Conservation (phyloP, 345 rosid genomes). For the Lepidium aucheri region DNA sequence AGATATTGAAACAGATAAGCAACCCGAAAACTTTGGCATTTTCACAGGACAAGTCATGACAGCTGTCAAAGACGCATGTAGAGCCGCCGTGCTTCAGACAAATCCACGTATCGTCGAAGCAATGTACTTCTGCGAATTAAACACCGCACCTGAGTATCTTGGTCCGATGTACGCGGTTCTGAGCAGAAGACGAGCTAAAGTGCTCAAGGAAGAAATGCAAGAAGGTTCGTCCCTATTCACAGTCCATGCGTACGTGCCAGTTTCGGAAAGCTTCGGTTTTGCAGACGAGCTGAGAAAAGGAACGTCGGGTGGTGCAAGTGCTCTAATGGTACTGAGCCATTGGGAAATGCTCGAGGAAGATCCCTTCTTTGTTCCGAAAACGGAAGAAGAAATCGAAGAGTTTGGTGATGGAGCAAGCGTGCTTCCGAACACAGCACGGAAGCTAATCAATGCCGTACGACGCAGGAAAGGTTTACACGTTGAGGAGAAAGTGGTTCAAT, state of each 20-base stretch:
- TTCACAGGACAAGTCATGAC: constrained; percentile 85
- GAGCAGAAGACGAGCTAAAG: constrained; percentile 60
- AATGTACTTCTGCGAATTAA: constrained; percentile 86
- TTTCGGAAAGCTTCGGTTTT: constrained; percentile 86
- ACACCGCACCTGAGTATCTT: constrained; percentile 62
- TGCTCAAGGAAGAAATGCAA: constrained; percentile 94
- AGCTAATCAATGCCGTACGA: constrained; percentile 69
- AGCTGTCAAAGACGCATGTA: constrained; percentile 75
- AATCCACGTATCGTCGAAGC: constrained; percentile 85
- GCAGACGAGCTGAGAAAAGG: constrained; percentile 76
- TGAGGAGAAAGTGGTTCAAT: constrained; percentile 81
- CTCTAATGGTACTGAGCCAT: constrained; percentile 80
- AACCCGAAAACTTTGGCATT: constrained; percentile 55
- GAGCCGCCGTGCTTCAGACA: constrained; percentile 63
- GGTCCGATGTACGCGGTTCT: constrained; percentile 82
- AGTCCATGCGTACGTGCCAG: constrained; percentile 72
- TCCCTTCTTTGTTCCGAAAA: constrained; percentile 84
- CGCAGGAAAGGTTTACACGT: constrained; percentile 76
- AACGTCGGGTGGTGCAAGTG: constrained; percentile 87
- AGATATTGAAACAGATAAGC: constrained; percentile 39
- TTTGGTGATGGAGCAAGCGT: constrained; percentile 89
- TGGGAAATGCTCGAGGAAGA: constrained; percentile 88
- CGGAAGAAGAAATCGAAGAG: constrained; percentile 85
- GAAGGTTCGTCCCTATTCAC: constrained; percentile 79
- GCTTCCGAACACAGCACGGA: constrained; percentile 73